Base-by-base conservation (phyloP, 2,329 filamentous ascomycete genomes). In the Hymenoscyphus fructigenus region DNA sequence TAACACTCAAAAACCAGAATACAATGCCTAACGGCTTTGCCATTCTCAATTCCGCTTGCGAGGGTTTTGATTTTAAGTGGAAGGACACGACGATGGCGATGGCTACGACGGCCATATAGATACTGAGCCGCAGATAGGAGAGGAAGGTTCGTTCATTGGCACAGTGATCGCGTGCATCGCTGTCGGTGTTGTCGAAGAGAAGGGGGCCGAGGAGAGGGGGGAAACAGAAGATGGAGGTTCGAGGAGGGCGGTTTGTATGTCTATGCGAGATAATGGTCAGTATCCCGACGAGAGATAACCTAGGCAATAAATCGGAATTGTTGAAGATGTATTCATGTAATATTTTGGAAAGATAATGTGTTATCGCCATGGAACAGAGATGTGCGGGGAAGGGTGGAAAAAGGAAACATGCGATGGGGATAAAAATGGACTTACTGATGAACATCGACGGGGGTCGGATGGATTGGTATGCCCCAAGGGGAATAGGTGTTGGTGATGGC, bases 81-180 rank as follows among this genome's bases (percentile, higher is more conserved):
- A 99, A 99, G 15, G 92, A 96, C 60, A 97, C 83, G 10, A 96
- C 88, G 70, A 99, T 97, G 60, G 95, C 94, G 36, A 96, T 86
- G 32, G 91, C 87, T 9, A 98, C 92, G 60, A 99, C 83, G 69
- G 92, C 88, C 85, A 98, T 93, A 80, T 97, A 97, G 71, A 97
- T 86, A 36, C 65, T 66, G n/a, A 71, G 67, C 2, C 68, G 67
- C 34, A 71, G 68, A 62, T 71, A 71, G 53, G 68, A 71, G 63
- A 72, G 70, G 61, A 70, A 71, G 15, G 69, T 76, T 59, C 82
- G 79, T 71, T 85, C 83, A 56, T 80, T 81, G 23, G 83, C 83
- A 38, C 84, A 81, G 65, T 85, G 81, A 69, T 85, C 83, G 53
- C 87, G 68, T 3, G 87, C 87, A 74, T 91, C 88, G 28, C 85